Percentiles rank a stretch among this genome's conserved stretches.
phyloP scores from a whole-genome alignment of 2,329 filamentous ascomycete species.

The Elsinoe ampelina region DNA sequence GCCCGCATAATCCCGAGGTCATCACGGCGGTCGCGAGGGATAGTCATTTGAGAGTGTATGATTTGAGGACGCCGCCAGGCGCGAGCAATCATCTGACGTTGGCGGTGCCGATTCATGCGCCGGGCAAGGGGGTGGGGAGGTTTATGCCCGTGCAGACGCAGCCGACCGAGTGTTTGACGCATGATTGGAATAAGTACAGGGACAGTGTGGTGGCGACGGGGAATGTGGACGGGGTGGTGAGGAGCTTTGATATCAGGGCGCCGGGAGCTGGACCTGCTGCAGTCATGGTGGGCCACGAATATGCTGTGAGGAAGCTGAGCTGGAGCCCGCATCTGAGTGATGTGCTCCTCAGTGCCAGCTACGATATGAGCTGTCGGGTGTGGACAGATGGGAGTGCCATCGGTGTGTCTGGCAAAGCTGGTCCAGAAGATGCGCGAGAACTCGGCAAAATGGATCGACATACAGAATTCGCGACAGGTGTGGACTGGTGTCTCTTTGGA shows the following conservation, averaged over 20 bases:
- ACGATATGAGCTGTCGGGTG: slow-evolving; percentile 94
- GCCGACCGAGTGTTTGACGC: slow-evolving; percentile 80
- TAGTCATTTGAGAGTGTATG: slow-evolving; percentile 81
- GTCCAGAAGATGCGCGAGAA: slow-evolving; percentile 42
- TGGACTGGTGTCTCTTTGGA: slow-evolving; percentile 97
- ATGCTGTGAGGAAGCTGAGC: slow-evolving; percentile 73
- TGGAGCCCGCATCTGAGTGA: slow-evolving; percentile 95
- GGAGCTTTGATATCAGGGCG: slow-evolving; percentile 82
- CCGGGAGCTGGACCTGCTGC: slow-evolving; percentile 62
- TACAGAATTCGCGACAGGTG: slow-evolving; percentile 90
- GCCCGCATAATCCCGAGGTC: slow-evolving; percentile 74
- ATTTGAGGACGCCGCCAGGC: slow-evolving; percentile 75
- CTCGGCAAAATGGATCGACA: slow-evolving; percentile 83
- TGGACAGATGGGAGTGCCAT: slow-evolving; percentile 73
- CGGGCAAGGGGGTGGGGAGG: slow-evolving; percentile 43
- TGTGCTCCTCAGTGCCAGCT: slow-evolving; percentile 77
- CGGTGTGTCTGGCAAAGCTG: slow-evolving; percentile 28
- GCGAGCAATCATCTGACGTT: slow-evolving; percentile 80
- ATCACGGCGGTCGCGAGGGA: slow-evolving; percentile 84
- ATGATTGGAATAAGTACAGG: slow-evolving; percentile 99
- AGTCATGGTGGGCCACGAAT: slow-evolving; percentile 76
- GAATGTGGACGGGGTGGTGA: slow-evolving; percentile 77
- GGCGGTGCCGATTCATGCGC: slow-evolving; percentile 73
- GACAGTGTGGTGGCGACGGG: slow-evolving; percentile 75
- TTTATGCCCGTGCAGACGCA: slow-evolving; percentile 36